Base-by-base conservation (phyloP, 345 rosid species). In the Hirschfeldia incana region DNA sequence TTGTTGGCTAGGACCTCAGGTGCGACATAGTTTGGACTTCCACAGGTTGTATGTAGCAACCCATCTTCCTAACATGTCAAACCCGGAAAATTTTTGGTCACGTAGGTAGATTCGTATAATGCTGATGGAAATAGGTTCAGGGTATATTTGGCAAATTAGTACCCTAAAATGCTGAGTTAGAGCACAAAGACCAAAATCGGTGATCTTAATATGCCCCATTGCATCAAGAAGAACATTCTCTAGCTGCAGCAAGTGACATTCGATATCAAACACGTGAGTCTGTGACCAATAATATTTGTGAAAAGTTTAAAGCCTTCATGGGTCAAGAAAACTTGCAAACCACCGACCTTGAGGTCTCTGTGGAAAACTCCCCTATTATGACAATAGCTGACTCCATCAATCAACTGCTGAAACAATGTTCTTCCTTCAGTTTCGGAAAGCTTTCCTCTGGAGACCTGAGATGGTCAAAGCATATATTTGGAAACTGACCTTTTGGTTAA, bases 171-270 rank as follows among this genome's bases (percentile, higher is more conserved):
- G 97, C 70, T 89, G 91, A 36, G 97, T 92, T 65, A 94, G 78
- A 27, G 98, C 97, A 77, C 98, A 92, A 70, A 94, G 97, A 62
- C 97, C 97, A 69, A 94, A 94, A 82, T 94, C 97, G 33, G 95
- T 76, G 82, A 94, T 92, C 86, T 94, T 94, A 55, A 94, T 87
- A 76, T 85, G 85, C 3, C 95, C 97, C 51, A 86, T 81, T 29
- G 91, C 82, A 82, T 92, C 98, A 39, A 94, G 75, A 69, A 94
- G 89, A 81, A 92, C 70, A 62, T 94, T 94, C 86, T 94, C 98
- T 60, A 89, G 87, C 97, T 94, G 30, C 32, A 58, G 17, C 2
- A 51, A 11, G 8, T 11, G 5, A 69, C 67, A 78, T 27, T 11
- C 58, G 2, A 32, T 44, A 27, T 83, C 6, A 84, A 83, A 77